Conservation (phyloP, 2,329 filamentous ascomycete genomes). For the Xylaria sp. region DNA sequence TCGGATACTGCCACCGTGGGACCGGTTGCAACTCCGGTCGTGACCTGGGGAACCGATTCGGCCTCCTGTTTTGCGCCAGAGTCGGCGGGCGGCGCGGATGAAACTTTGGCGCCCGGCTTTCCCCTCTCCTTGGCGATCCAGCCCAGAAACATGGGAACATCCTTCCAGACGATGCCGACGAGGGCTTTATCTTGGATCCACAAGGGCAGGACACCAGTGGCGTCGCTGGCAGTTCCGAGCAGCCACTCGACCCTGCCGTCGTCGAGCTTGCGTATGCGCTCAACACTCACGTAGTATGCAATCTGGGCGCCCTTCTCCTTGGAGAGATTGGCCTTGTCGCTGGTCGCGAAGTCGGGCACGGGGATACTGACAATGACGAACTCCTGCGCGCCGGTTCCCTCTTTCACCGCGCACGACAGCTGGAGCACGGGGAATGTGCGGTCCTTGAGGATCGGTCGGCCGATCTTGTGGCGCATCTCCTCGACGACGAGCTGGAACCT, state of each 20-base stretch:
- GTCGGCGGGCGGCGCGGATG: slow-evolving; percentile 18
- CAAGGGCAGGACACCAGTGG: slow-evolving; percentile 71
- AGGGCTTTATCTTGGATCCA: slow-evolving; percentile 73
- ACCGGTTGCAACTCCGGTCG: slow-evolving; percentile 29
- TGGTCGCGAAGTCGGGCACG: slow-evolving; percentile 55
- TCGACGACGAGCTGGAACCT: slow-evolving; percentile 62
- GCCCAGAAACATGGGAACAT: slow-evolving; percentile 73
- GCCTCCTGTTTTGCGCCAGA: slow-evolving; percentile 15
- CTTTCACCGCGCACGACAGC: slow-evolving; percentile 60
- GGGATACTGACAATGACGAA: slow-evolving; percentile 69
- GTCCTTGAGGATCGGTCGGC: slow-evolving; percentile 66
- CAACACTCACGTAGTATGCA: slow-evolving; percentile 72
- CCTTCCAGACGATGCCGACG: slow-evolving; percentile 72
- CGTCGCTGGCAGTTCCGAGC: slow-evolving; percentile 81
- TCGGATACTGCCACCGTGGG: slow-evolving; percentile 28
- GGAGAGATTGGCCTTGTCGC: slow-evolving; percentile 46
- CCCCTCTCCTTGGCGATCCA: slow-evolving; percentile 65
- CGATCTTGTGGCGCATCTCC: slow-evolving; percentile 73
- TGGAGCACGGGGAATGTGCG: slow-evolving; percentile 75
- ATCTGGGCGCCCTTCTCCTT: slow-evolving; percentile 61
- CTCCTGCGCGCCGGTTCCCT: slow-evolving; percentile 49
- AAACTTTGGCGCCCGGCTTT: slow-evolving; percentile 29
- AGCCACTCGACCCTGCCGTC: slow-evolving; percentile 71
- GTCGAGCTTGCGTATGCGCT: slow-evolving; percentile 63
- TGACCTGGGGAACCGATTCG: slow-evolving; percentile 19